These are phyloP conservation scores for Whalleya microplaca DNA, from an alignment of 2,329 filamentous ascomycete genomes.

Conservation along the genomic window DNA sequence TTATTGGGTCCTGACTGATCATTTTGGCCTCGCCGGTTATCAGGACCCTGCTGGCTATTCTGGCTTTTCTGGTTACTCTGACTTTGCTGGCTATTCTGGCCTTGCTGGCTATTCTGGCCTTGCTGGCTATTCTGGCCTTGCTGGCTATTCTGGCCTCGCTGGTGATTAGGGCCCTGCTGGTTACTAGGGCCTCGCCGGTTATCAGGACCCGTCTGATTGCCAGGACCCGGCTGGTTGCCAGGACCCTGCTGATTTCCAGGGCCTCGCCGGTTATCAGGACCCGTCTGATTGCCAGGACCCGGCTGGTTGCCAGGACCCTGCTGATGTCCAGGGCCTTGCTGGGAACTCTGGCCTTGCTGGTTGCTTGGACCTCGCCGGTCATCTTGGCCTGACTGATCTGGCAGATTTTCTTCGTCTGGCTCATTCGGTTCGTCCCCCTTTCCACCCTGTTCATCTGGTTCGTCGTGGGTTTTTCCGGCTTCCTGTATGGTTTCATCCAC, in stretches of 20 bases:
- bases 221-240: too few relatives aligned
- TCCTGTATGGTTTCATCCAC: conserved; percentile 15
- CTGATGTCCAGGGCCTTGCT: too few relatives aligned
- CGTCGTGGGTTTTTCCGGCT: conserved; percentile 15
- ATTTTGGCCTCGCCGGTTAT: neutral
- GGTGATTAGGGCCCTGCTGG: too few relatives aligned
- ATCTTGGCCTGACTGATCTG: neutral
- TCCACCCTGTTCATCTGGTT: neutral
- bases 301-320: too few relatives aligned
- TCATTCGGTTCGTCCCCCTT: neutral
- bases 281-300: too few relatives aligned
- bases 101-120: neutral
- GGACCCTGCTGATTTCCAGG: too few relatives aligned
- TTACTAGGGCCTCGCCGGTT: too few relatives aligned
- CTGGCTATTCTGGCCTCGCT: neutral
- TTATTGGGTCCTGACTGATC: too few relatives aligned
- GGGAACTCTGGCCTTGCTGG: neutral
- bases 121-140: neutral
- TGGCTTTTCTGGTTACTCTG: neutral
- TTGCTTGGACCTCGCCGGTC: neutral
- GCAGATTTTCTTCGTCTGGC: neutral
- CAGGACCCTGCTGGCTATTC: neutral
- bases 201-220: too few relatives aligned
- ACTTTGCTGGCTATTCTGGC: too few relatives aligned
- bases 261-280: too few relatives aligned